Base-by-base conservation (phyloP, 495 filamentous ascomycete genomes). In the Margaritispora aquatica region DNA sequence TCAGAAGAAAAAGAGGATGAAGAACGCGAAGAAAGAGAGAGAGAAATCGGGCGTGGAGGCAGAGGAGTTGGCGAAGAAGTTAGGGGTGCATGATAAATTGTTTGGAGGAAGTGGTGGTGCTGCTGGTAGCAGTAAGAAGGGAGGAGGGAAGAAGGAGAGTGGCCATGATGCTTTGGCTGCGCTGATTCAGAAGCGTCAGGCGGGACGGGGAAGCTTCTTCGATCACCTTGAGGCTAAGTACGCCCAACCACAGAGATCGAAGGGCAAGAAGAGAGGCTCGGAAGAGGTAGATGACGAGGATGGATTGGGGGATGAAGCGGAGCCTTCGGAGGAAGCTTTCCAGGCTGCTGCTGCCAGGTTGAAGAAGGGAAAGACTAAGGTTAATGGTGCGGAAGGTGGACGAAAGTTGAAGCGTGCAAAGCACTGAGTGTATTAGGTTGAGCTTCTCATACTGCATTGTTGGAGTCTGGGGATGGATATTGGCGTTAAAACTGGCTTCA, bases 171-270 rank as follows among this genome's bases (percentile, higher is more conserved):
- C 75, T 47, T 73, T 89, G 29, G 76, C 75, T 21, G 81, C 77
- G 2, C 55, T 88, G 62, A 88, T 89, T 54, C 76, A 82, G 62
- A 71, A 74, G 62, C 74, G 80, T 26, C 80, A 84, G 64, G 73
- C 70, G 8, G 75, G 23, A 21, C 41, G 63, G 36, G 60, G 38
- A 23, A 15, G 66, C 20, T 86, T 96, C 68, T 70, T 92, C 22
- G 86, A 87, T 47, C 68, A 76, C 49, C 63, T 96, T 27, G 89
- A 86, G 60, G 89, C 83, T 24, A 92, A 89, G 73, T 95, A 94
- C 67, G 81, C 76, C 8, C 72, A 74, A 19, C 66, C 74, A 36
- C 49, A 73, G 24, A 69, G 65, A 69, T 68, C 72, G 65, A 75
- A 76, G 67, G 66, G 65, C 34, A 77, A 80, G 36, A 82, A 79